Base-by-base conservation (phyloP, 768 basidiomycete species). In the Lactarius akahatsu region DNA sequence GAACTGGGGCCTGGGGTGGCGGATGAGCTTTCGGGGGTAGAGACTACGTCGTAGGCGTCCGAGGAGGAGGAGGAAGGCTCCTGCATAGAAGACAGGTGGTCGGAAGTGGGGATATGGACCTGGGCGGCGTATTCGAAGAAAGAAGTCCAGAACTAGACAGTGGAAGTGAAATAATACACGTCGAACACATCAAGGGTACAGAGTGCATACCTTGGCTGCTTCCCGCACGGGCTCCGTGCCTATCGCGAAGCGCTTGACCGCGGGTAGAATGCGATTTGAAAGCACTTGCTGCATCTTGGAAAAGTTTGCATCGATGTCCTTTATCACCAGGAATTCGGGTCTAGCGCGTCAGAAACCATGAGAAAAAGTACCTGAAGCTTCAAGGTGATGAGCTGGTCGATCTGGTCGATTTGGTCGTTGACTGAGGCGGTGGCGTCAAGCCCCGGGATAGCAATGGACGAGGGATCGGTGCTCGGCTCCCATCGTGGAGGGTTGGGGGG, bases 111-210 rank as follows among this genome's bases (percentile, higher is more conserved):
- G 54, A 95, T 89, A 47, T 88, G 86, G 34, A 94, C 89, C 71
- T 93, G 89, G 4, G 96, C 96, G 10, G 95, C 94, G 66, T 91
- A 86, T 73, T 98, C 95, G 74, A 95, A 98, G 81, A 99, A 98
- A 0, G 92, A 90, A 4, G 89, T 89, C 96, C 96, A 98, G 75
- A 98, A 98, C 96, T 96, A 72, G 0, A 30, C 56, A 13, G 23
- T 18, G 18, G 6, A 43, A 38, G 38, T 4, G 16, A 3, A 41
- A 55, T 1, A 30, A 30, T 50, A 30, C 23, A 55, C 26, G 32
- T 15, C 3, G 15, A 47, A 61, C 15, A 59, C 18, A 10, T 40
- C 32, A 23, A 36, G 55, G 16, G 26, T 3, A 43, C 18, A 54
- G 9, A 45, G 34, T 13, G 34, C 43, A 64, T 71, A 94, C 96